phyloP scores from a whole-genome alignment of 768 basidiomycete species.

The Suillus luteus region DNA sequence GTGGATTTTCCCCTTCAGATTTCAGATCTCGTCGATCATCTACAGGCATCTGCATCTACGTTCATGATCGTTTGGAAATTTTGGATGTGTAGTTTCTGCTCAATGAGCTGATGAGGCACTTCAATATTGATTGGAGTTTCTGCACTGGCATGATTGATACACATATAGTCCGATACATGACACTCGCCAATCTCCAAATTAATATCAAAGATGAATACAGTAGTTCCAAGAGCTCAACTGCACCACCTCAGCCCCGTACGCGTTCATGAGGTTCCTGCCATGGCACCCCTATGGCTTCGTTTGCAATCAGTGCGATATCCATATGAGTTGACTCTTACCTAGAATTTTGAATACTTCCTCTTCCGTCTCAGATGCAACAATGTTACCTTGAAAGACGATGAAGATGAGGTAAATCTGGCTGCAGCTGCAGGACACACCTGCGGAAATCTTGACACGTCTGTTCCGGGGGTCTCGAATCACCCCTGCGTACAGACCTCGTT shows the following conservation, averaged over 20 bases:
- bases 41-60: no score
- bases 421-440: slow-evolving; percentile 44
- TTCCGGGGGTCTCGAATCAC: slow-evolving; percentile 73
- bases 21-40: no score
- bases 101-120: no score
- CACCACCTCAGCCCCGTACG: slow-evolving; percentile 36
- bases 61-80: no score
- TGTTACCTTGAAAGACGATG: slow-evolving; percentile 43
- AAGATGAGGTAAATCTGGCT: background rate
- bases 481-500: slow-evolving; percentile 74
- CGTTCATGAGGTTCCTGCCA: slow-evolving; percentile 85
- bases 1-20: no score
- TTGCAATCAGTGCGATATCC: background rate
- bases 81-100: no score
- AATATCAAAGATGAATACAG: background rate
- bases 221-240: background rate
- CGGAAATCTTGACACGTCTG: slow-evolving; percentile 57
- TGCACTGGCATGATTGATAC: background rate
- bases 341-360: slow-evolving; percentile 82
- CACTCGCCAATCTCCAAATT: background rate
- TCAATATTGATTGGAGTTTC: background rate
- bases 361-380: slow-evolving; percentile 84
- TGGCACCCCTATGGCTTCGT: slow-evolving; percentile 51
- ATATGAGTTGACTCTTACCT: slow-evolving; percentile 34
- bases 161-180: background rate